Conservation (phyloP, 2,329 filamentous ascomycete genomes). For the Fusarium bulbicola region DNA sequence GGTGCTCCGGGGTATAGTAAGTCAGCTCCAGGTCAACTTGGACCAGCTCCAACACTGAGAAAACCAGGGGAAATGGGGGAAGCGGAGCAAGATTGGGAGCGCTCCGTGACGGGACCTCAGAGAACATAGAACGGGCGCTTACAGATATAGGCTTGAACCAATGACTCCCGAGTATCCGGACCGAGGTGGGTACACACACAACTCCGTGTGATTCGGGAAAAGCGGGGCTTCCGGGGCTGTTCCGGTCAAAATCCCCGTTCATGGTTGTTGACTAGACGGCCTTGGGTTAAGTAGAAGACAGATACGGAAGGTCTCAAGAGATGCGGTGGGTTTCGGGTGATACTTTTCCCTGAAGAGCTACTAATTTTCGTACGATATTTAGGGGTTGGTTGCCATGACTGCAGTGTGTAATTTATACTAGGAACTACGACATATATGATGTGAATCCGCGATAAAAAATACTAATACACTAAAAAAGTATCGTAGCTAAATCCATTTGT, state of each 20-base stretch:
- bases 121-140: neutral
- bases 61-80: too few species aligned
- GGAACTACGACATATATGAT: neutral
- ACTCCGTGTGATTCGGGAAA: conserved; percentile 10
- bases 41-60: neutral
- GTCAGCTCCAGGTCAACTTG: neutral
- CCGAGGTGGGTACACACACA: neutral
- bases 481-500: rapidly evolving
- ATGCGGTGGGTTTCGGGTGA: too few species aligned
- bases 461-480: neutral
- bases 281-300: too few species aligned
- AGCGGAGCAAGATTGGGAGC: neutral
- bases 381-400: neutral
- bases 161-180: neutral
- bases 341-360: rapidly evolving
- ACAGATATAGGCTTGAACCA: neutral
- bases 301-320: neutral
- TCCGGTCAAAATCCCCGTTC: neutral
- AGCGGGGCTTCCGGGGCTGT: neutral
- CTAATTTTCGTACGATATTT: neutral
- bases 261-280: neutral
- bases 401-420: neutral
- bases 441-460: neutral
- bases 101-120: neutral
- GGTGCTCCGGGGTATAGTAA: neutral